A percentile compares a stretch with the other conserved stretches of the same genome.
Evolutionary conservation across 2,329 filamentous ascomycete genomes (phyloP).

Genomic region (Colletotrichum aenigma): DNA sequence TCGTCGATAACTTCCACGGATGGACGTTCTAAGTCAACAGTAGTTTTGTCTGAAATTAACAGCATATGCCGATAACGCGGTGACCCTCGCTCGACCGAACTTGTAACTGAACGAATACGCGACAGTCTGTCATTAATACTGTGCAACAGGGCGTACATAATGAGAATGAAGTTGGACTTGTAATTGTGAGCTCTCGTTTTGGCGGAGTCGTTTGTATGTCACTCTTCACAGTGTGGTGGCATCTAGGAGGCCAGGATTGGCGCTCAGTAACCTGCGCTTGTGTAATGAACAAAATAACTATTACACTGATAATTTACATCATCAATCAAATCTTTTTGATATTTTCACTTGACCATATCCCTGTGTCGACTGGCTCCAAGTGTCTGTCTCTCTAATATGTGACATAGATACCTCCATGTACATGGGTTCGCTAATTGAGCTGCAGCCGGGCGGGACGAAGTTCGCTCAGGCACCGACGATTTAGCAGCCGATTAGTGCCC

Average conservation of each 20-base stretch:
- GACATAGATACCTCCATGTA: not conserved
- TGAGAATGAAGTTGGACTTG: not conserved
- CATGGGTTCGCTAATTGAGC: not conserved
- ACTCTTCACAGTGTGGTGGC: not conserved
- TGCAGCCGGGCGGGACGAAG: not conserved
- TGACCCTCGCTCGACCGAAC: not conserved
- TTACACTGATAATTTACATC: rapidly evolving
- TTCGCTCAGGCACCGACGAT: not conserved
- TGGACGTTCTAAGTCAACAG: constrained; percentile 54
- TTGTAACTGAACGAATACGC: not conserved
- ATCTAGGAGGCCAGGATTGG: not conserved
- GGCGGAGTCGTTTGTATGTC: not conserved
- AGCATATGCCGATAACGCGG: not conserved
- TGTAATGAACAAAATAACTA: not conserved
- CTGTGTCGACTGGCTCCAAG: not conserved
- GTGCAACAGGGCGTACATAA: not conserved
- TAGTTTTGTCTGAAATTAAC: not conserved
- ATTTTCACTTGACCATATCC: not conserved
- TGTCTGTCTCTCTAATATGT: not conserved
- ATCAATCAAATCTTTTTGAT: rapidly evolving
- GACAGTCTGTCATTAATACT: not conserved
- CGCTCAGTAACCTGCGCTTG: not conserved
- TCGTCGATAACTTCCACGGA: constrained; percentile 74
- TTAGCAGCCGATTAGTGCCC: constrained; percentile 3
- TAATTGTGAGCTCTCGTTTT: not conserved